A percentile compares a stretch with the other conserved stretches of the same genome.
These are phyloP conservation scores for Teunomyces gatunensis DNA, from an alignment of 805 yeast species.

Conservation along the genomic window DNA sequence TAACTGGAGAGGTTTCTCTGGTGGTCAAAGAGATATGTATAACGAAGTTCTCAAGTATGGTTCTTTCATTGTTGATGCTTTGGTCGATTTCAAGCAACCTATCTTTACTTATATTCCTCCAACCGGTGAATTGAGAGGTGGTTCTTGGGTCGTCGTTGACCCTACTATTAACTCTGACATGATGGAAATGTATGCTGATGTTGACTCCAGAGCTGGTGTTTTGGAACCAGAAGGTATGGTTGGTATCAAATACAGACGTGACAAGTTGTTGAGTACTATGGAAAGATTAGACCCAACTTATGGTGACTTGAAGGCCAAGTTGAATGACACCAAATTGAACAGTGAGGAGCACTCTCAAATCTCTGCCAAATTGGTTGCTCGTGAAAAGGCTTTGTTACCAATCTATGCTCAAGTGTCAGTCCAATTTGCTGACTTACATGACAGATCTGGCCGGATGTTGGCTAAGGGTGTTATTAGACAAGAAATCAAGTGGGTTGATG, in stretches of 20 bases:
- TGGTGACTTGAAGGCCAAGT: conserved; percentile 60
- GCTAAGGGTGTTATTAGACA: conserved; percentile 89
- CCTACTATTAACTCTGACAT: conserved; percentile 94
- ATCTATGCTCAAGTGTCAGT: conserved; percentile 88
- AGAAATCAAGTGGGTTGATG: conserved; percentile 78
- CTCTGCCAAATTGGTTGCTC: conserved; percentile 63
- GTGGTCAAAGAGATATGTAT: conserved; percentile 99
- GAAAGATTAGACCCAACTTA: conserved; percentile 79
- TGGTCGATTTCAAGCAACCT: conserved; percentile 95
- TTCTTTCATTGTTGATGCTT: conserved; percentile 93
- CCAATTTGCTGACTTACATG: conserved; percentile 97
- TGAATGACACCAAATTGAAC: conserved; percentile 50
- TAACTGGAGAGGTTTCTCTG: conserved; percentile 99
- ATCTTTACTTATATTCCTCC: conserved; percentile 97
- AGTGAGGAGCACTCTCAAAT: conserved; percentile 66
- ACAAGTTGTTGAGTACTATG: conserved; percentile 88
- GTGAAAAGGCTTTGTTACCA: conserved; percentile 81
- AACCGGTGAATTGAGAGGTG: conserved; percentile 97
- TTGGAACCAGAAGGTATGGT: conserved; percentile 99
- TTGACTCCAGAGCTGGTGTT: conserved; percentile 94
- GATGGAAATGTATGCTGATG: conserved; percentile 99
- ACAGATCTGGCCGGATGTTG: conserved; percentile 95
- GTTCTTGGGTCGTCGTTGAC: conserved; percentile 99
- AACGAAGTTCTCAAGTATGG: conserved; percentile 97
- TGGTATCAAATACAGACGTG: conserved; percentile 95